phyloP scores from a whole-genome alignment of 768 basidiomycete species.

The Hygrophoropsis aurantiaca region DNA sequence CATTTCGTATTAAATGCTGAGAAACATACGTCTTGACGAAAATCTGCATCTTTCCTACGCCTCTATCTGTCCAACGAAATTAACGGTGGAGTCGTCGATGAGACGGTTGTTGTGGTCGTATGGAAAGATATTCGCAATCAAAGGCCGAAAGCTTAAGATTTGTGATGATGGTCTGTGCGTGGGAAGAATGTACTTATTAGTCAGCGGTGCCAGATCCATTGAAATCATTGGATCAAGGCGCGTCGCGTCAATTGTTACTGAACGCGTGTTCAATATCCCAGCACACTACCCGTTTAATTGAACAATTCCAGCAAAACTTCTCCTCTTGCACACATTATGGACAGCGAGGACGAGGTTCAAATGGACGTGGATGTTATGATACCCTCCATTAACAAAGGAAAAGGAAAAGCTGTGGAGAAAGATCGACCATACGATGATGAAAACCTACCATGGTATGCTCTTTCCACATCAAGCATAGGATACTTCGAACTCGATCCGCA shows the following conservation, averaged over 20 bases:
- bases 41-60: constrained; percentile 90
- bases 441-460: constrained; percentile 78
- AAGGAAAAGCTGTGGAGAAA: constrained; percentile 59
- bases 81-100: constrained; percentile 92
- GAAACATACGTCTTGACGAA: constrained; percentile 90
- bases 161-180: constrained; percentile 48
- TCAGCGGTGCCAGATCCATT: constrained; percentile 9
- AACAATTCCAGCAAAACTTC: too few relatives aligned
- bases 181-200: constrained; percentile 20
- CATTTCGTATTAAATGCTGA: neutral
- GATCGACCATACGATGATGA: constrained; percentile 50
- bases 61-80: constrained; percentile 86
- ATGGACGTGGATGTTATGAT: constrained; percentile 42
- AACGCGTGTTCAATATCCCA: neutral
- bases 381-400: constrained; percentile 53
- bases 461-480: constrained; percentile 3
- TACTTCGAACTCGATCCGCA: constrained; percentile 27
- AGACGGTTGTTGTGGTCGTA: constrained; percentile 45
- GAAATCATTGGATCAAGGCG: constrained; percentile 14
- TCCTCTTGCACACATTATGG: constrained; percentile 42
- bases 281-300: too few relatives aligned
- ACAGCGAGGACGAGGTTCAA: constrained; percentile 55
- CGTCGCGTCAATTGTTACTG: constrained; percentile 15
- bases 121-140: constrained; percentile 14
- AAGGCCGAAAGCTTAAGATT: constrained; percentile 23